These are phyloP conservation scores for Trametes cubensis DNA, from an alignment of 768 basidiomycete species.

Conservation along the genomic window DNA sequence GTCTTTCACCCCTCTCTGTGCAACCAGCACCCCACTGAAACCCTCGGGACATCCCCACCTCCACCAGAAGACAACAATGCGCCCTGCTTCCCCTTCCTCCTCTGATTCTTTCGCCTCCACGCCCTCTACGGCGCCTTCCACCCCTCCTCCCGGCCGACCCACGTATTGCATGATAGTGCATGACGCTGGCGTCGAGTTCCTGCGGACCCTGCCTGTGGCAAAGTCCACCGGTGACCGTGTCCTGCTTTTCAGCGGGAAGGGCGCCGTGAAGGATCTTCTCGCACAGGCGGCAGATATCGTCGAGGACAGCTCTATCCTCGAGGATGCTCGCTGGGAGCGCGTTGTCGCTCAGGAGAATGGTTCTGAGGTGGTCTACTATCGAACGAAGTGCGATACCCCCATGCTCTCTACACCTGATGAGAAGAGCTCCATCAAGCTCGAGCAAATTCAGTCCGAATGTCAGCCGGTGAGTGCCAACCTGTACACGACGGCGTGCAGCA, in stretches of 20 bases:
- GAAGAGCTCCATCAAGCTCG: slow-evolving; percentile 10
- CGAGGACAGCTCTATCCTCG: slow-evolving; percentile 20
- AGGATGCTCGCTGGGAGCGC: slow-evolving; percentile 21
- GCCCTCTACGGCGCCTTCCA: slow-evolving; percentile 22
- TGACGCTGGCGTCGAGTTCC: slow-evolving; percentile 19
- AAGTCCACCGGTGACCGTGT: slow-evolving; percentile 27
- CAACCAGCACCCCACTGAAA: neutral
- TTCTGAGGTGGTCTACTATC: slow-evolving; percentile 18
- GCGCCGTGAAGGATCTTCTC: slow-evolving; percentile 19
- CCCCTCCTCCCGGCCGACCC: slow-evolving; percentile 18
- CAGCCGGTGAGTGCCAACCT: slow-evolving; percentile 14
- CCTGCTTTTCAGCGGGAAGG: slow-evolving; percentile 25
- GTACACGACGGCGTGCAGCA: neutral
- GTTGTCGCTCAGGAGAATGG: slow-evolving; percentile 16
- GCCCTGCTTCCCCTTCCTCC: slow-evolving; percentile 20
- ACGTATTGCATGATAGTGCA: slow-evolving; percentile 25
- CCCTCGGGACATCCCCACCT: neutral
- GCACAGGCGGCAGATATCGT: slow-evolving; percentile 23
- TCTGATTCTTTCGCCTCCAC: slow-evolving; percentile 14
- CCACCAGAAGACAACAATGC: slow-evolving; percentile 6
- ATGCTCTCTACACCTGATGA: neutral
- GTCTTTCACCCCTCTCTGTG: neutral
- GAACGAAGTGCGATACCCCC: slow-evolving; percentile 12
- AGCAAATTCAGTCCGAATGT: slow-evolving; percentile 13
- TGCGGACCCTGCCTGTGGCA: slow-evolving; percentile 22